These are phyloP conservation scores for Anastatica hierochuntica DNA, from an alignment of 345 rosid species.

Conservation along the genomic window DNA sequence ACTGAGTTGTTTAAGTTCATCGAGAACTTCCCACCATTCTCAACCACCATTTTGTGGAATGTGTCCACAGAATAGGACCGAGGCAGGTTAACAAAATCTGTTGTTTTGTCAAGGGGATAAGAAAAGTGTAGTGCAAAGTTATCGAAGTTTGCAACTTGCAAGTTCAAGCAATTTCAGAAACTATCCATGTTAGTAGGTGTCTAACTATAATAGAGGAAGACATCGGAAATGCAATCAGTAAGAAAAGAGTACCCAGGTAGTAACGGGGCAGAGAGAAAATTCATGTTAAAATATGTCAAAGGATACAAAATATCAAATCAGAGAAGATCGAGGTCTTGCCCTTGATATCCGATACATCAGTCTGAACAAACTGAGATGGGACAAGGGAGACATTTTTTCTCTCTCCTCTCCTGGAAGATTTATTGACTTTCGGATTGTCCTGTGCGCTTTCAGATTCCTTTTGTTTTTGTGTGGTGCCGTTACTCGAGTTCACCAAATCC, in stretches of 20 bases:
- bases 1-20: constrained; percentile 87
- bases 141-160: too few relatives aligned
- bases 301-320: constrained; percentile 90
- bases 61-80: constrained; percentile 46
- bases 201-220: not conserved
- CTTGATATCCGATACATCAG: constrained; percentile 72
- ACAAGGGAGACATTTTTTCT: constrained; percentile 49
- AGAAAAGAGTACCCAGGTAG: not conserved
- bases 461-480: constrained; percentile 77
- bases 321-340: constrained; percentile 74
- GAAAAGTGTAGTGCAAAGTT: too few relatives aligned
- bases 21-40: constrained; percentile 88
- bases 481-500: constrained; percentile 76
- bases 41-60: constrained; percentile 80
- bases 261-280: not conserved
- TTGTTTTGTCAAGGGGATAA: constrained; percentile 36
- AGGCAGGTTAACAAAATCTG: constrained; percentile 81
- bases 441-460: constrained; percentile 37
- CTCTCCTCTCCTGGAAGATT: constrained; percentile 45
- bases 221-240: constrained; percentile 1
- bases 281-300: constrained; percentile 11
- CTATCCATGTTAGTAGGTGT: not conserved
- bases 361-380: constrained; percentile 71
- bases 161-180: constrained; percentile 1
- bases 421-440: constrained; percentile 30